Percentiles rank a stretch among this genome's conserved stretches.
These are phyloP conservation scores for Lecanicillium sp. DNA, from an alignment of 2,329 filamentous ascomycete genomes.

Conservation along the genomic window DNA sequence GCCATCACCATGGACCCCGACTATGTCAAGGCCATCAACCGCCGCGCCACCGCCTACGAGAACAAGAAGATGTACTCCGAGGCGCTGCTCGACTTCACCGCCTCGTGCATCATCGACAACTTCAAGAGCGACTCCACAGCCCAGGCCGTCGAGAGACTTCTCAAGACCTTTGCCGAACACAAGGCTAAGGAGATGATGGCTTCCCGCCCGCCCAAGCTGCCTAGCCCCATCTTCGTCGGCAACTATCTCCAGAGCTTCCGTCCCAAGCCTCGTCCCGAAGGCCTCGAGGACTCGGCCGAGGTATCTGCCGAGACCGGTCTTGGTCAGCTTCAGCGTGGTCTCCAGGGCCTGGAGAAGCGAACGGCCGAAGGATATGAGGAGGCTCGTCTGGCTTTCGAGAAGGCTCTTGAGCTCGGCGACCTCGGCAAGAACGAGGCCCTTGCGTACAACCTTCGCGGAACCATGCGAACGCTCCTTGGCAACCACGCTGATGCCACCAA, in stretches of 20 bases:
- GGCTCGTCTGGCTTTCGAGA: conserved; percentile 77
- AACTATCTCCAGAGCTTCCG: conserved; percentile 99
- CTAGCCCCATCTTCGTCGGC: conserved; percentile 91
- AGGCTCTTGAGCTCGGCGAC: conserved; percentile 73
- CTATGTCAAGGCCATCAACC: conserved; percentile 97
- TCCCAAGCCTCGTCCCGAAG: conserved; percentile 67
- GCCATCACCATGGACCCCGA: conserved; percentile 89
- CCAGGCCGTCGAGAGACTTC: conserved; percentile 79
- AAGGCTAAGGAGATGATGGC: conserved; percentile 86
- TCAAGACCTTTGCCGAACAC: conserved; percentile 94
- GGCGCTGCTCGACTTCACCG: conserved; percentile 93
- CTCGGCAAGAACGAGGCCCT: conserved; percentile 80
- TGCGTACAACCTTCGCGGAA: conserved; percentile 93
- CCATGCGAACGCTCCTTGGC: conserved; percentile 86
- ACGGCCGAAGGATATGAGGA: conserved; percentile 89
- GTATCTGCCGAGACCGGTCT: conserved; percentile 70
- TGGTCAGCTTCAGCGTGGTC: conserved; percentile 77
- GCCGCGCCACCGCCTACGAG: conserved; percentile 93
- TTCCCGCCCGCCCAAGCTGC: conserved; percentile 80
- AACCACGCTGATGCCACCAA: conserved; percentile 75
- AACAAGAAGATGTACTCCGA: conserved; percentile 87
- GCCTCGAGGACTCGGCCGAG: conserved; percentile 75
- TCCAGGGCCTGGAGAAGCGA: conserved; percentile 74
- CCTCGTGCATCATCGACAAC: conserved; percentile 96
- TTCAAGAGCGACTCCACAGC: conserved; percentile 90